Conservation (phyloP, 805 yeast genomes). For the Ogataea chonburiensis region DNA sequence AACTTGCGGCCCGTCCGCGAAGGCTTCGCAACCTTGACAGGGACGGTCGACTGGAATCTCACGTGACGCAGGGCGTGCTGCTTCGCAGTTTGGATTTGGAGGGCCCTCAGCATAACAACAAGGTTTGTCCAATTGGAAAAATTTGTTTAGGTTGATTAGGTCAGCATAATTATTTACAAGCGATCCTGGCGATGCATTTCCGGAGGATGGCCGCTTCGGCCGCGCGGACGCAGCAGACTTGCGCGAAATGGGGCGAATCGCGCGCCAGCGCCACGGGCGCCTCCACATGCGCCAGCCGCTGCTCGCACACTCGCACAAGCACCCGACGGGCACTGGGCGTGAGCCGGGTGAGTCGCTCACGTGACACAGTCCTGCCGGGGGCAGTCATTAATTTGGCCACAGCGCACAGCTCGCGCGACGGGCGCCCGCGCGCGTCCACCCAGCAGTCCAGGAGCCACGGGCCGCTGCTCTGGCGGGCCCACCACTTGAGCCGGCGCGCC, state of each 20-base stretch:
- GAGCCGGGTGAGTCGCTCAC: constrained; percentile 1
- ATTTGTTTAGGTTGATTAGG: constrained; percentile 9
- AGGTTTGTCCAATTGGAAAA: constrained; percentile 20
- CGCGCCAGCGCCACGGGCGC: not conserved
- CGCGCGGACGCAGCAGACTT: constrained; percentile 1
- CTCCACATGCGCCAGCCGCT: constrained; percentile 6
- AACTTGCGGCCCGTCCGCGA: constrained; percentile 26
- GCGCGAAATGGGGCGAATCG: not conserved
- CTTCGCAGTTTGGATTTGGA: constrained; percentile 9
- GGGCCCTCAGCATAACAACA: constrained; percentile 9
- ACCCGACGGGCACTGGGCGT: constrained; percentile 9
- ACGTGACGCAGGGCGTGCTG: constrained; percentile 17
- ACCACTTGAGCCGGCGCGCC: constrained; percentile 5
- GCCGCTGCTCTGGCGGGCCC: constrained; percentile 1
- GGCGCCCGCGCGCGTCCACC: constrained; percentile 48
- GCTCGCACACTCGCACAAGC: constrained; percentile 11
- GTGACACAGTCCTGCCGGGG: constrained; percentile 4
- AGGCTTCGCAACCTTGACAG: constrained; percentile 21
- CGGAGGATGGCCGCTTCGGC: constrained; percentile 4
- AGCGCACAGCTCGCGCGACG: constrained; percentile 45
- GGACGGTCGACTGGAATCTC: constrained; percentile 27
- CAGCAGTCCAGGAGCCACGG: constrained; percentile 29
- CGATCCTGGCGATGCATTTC: constrained; percentile 4
- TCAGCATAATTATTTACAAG: constrained; percentile 2
- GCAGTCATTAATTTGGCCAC: constrained; percentile 36